A percentile compares a stretch with the other conserved stretches of the same genome.
phyloP scores from a whole-genome alignment of 345 rosid species.

The Arabis hirsuta region DNA sequence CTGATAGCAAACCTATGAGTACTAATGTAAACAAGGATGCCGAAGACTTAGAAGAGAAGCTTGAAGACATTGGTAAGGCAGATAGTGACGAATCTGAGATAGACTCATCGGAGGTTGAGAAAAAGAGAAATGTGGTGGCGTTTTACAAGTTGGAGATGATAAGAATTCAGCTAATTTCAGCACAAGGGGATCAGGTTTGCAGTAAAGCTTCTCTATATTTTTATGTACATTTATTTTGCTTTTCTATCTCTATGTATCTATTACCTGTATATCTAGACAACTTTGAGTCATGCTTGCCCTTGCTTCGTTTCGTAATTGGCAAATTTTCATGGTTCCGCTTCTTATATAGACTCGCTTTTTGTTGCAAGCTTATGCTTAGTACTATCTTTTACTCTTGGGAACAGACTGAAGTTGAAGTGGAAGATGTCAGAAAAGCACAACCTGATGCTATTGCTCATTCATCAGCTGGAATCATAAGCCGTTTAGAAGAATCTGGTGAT shows the following conservation, averaged over 20 bases:
- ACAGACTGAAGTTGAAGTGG: conserved; percentile 74
- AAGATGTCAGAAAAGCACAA: conserved; percentile 71
- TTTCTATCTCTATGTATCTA: not conserved
- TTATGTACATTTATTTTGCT: not conserved
- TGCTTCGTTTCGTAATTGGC: conserved; percentile 5
- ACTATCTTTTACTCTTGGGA: conserved; percentile 34
- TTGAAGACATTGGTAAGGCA: conserved; percentile 48
- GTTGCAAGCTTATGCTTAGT: conserved; percentile 39
- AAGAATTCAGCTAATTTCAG: conserved; percentile 76
- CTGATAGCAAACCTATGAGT: conserved; percentile 44
- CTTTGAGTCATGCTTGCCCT: not conserved
- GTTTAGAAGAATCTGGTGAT: conserved; percentile 71
- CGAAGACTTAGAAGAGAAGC: conserved; percentile 44
- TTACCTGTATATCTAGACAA: conserved; percentile 3
- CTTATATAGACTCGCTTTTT: not conserved
- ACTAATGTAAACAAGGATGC: conserved; percentile 45
- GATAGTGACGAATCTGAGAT: conserved; percentile 50
- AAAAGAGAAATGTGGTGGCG: conserved; percentile 50
- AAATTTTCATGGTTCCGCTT: conserved; percentile 11
- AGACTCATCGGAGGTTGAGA: conserved; percentile 50
- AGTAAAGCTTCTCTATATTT: conserved; percentile 7
- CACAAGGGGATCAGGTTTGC: conserved; percentile 78
- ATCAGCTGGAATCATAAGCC: conserved; percentile 68
- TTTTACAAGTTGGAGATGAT: conserved; percentile 88
- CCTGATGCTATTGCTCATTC: conserved; percentile 84